Evolutionary conservation across 208 protist genomes (phyloP).

Genomic region (Leishmania gerbilli): DNA sequence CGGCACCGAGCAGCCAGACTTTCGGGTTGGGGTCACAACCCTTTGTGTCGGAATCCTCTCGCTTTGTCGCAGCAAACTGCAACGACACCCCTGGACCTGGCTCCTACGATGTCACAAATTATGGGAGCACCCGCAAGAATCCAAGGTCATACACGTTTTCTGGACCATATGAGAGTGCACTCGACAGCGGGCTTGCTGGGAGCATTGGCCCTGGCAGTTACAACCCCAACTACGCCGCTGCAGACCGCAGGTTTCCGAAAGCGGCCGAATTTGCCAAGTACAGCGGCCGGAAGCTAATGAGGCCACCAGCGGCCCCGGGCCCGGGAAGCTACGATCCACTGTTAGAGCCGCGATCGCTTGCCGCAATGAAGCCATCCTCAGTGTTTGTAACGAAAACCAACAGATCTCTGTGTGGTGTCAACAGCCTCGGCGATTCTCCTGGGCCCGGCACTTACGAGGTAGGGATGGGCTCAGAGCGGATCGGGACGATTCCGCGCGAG

Average conservation of each 20-base stretch:
- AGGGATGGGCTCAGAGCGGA: conserved; percentile 1
- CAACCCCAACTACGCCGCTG: conserved; percentile 49
- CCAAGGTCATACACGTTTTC: conserved; percentile 39
- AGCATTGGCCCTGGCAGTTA: conserved; percentile 54
- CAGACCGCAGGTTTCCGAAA: conserved; percentile 43
- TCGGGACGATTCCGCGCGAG: conserved; percentile 16
- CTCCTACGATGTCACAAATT: conserved; percentile 45
- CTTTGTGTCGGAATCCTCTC: conserved; percentile 63
- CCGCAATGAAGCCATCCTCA: conserved; percentile 73
- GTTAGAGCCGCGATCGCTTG: conserved; percentile 20
- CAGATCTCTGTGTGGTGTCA: conserved; percentile 25
- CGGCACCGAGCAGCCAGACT: not conserved
- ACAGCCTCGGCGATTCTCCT: conserved; percentile 36
- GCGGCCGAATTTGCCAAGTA: conserved; percentile 64
- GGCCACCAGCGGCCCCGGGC: conserved; percentile 46
- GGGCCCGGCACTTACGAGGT: conserved; percentile 81
- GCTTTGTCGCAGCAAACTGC: conserved; percentile 42
- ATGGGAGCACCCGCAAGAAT: conserved; percentile 31
- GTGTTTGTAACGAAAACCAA: conserved; percentile 80
- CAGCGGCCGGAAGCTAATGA: conserved; percentile 38
- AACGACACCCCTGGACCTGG: conserved; percentile 69
- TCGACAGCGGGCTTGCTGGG: not conserved
- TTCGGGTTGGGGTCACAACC: conserved; percentile 48
- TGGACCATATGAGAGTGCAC: conserved; percentile 5
- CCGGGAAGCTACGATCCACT: conserved; percentile 71